Evolutionary conservation across 768 basidiomycete species (phyloP), one percentile per base, ranked within the genome.

Genomic region (Rhizopogon rudus): DNA sequence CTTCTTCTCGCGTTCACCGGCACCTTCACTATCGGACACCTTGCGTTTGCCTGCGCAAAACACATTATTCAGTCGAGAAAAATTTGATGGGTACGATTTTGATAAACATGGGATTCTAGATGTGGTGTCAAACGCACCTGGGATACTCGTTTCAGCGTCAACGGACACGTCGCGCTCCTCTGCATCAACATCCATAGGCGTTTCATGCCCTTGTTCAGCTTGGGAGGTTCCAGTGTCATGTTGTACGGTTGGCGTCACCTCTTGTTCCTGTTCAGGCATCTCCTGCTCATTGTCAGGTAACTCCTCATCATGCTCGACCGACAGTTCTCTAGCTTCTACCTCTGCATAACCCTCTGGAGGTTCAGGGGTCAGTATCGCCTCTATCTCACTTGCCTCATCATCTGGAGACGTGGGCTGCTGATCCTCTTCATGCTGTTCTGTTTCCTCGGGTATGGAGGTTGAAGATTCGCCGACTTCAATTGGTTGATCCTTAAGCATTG

Each of bases 41-140:
- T 87, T 87, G 28, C 87, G 82, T 71, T 89, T 89, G 33, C 76
- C 86, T 85, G 63, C 20, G 8, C 31, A 14, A 48, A 5, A 14
- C 5, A 22, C 0, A 39, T 49, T 37, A 35, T 20, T 13, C 12
- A 40, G 40, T 8, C 40, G n/a, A 40, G 13, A n/a, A 14, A 3
- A 49, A 49, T 22, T 37, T 14, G 10, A 37, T 37, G 4, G 35
- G 31, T 31, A 31, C 31, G 12, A 13, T 8, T 20, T 33, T 48
- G n/a, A n/a, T 17, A 46, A 46, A 29, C 29, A 5, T 12, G 12
- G 33, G 35, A 35, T 9, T 35, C 12, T 22, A 35, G 12, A 41
- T 41, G 41, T 20, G 17, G 35, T 37, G 12, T 37, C 13, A 13
- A 37, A 49, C 48, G 14, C 14, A 49, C 48, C 35, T 10, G 22